Evolutionary conservation across 2,329 filamentous ascomycete genomes (phyloP).

Genomic region (Aspergillus awamori): DNA sequence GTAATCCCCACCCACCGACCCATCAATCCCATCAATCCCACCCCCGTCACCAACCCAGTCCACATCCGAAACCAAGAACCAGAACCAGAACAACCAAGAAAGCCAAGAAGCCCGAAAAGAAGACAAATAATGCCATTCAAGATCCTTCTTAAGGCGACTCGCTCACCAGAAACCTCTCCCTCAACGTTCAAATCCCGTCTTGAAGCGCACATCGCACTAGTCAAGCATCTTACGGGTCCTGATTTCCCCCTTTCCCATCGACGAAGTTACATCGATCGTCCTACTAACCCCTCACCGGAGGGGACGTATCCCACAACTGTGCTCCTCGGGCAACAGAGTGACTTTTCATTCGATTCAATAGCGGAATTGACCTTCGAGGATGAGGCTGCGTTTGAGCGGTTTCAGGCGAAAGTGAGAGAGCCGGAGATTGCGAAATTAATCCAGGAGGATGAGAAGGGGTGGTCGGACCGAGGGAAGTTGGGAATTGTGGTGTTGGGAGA

Average conservation of each 20-base stretch:
- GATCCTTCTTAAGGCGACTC: not conserved
- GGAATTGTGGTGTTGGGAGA: not conserved
- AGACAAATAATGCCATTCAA: not conserved
- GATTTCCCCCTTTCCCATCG: not conserved
- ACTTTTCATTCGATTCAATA: not conserved
- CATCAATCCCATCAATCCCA: not conserved
- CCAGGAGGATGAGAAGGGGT: not conserved
- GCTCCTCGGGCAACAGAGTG: not conserved
- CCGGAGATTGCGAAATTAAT: not conserved
- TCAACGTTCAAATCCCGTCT: not conserved
- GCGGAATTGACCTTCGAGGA: not conserved
- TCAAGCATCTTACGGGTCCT: not conserved
- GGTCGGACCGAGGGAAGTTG: not conserved
- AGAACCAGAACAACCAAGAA: not conserved
- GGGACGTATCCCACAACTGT: not conserved
- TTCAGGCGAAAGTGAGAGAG: not conserved
- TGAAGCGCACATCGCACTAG: not conserved
- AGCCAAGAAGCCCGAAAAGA: not conserved
- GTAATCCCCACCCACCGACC: not conserved
- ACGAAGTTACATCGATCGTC: not conserved
- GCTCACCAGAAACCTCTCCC: not conserved
- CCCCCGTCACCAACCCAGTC: not conserved
- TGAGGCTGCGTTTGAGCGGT: not conserved
- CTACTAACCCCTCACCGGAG: not conserved
- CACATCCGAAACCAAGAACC: not conserved